Conservation (phyloP, 148 eudicot genomes). For the Cornus suecica region DNA sequence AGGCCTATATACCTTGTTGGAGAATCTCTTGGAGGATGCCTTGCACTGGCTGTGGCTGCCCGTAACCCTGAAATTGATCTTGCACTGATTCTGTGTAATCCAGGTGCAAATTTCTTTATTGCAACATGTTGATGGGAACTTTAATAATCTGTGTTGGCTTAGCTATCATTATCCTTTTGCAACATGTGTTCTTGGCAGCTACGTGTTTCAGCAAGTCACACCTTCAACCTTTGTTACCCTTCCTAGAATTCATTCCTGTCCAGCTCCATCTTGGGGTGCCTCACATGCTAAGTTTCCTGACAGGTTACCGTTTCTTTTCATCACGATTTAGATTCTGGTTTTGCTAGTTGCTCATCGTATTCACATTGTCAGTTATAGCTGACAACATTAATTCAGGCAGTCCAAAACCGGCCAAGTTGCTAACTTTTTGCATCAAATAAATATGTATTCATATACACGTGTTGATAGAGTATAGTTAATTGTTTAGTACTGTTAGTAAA, state of each 20-base stretch:
- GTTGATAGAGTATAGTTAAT: neutral
- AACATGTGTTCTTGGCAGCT: slow-evolving; percentile 35
- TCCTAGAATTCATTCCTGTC: slow-evolving; percentile 41
- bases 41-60: slow-evolving; percentile 78
- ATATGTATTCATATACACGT: no score
- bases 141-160: neutral
- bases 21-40: slow-evolving; percentile 81
- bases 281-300: slow-evolving; percentile 31
- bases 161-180: neutral
- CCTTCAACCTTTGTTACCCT: slow-evolving; percentile 38
- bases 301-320: slow-evolving; percentile 32
- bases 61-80: slow-evolving; percentile 65
- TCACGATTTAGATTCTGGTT: neutral
- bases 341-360: neutral
- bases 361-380: neutral
- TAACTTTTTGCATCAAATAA: neutral
- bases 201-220: slow-evolving; percentile 64
- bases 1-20: slow-evolving; percentile 83
- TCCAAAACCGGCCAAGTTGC: neutral
- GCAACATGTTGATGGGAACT: neutral
- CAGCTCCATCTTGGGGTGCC: slow-evolving; percentile 32
- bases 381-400: neutral
- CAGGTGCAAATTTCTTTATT: slow-evolving; percentile 41
- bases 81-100: slow-evolving; percentile 61
- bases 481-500: neutral